Base-by-base conservation (phyloP, 116 monocot genomes). In the Trichopus zeylanicus region DNA sequence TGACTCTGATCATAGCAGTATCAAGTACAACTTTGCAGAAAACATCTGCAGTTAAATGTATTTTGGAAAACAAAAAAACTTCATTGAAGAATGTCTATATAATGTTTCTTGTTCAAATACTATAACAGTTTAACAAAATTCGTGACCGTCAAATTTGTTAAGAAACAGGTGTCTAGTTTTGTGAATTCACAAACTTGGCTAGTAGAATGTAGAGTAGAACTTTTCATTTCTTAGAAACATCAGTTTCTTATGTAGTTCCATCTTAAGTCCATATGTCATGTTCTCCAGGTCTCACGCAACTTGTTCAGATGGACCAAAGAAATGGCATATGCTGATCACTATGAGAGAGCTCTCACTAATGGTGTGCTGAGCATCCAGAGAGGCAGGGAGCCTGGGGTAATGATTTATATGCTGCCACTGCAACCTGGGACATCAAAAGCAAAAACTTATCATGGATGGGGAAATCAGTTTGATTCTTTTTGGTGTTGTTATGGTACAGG, bases 401-500 rank as follows among this genome's bases (percentile, higher is more conserved):
- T 98, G 97, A 91, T 98, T 55, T 98, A 98, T 63, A 91, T 98
- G 91, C 97, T 98, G 74, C 91, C 97, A 4, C 79, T 65, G 27
- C 81, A 84, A 3, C 80, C 67, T 69, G 97, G 97, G 25, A 72
- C 71, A 18, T 91, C 97, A 16, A 98, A 98, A 32, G 84, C 87
- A 62, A 63, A 29, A 9, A 82, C 75, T 46, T 81, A 78, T 48
- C 97, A 98, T 73, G 73, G 78, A 18, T 98, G 97, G 97, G 97
- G 97, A 74, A 85, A 79, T 68, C 57, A 67, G 22, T 91, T 78
- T 62, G 51, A 88, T 52, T 81, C 81, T 9, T 98, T 98, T 64
- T 98, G 97, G 97, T 98, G 97, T 62, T 98, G 97, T 69, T 98
- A 98, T 75, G 97, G 97, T 46, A 98, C 97, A 74, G 97, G 97